Conservation (phyloP, 116 monocot species). For the Cymodocea nodosa region DNA sequence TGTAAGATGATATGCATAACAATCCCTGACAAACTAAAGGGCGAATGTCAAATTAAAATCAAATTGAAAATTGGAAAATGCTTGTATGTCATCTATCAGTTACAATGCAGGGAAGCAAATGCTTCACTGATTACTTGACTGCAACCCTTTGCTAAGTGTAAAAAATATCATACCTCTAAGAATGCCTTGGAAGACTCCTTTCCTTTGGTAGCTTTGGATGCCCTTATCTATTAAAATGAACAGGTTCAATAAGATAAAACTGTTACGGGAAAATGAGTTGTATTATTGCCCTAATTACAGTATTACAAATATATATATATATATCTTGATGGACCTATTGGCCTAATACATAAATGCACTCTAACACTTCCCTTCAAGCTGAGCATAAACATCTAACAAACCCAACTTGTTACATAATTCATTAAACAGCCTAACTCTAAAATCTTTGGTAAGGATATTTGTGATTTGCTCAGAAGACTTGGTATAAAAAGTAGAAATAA, state of each 20-base stretch:
- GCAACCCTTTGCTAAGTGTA: not conserved
- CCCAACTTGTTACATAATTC: too few species aligned
- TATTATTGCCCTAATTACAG: too few species aligned
- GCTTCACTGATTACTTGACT: not conserved
- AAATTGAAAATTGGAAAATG: not conserved
- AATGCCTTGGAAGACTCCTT: constrained; percentile 10
- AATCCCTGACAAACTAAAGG: constrained; percentile 7
- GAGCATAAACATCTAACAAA: too few species aligned
- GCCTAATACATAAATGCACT: too few species aligned
- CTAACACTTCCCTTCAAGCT: too few species aligned
- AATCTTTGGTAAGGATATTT: too few species aligned
- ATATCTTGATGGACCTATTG: too few species aligned
- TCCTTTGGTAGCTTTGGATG: constrained; percentile 9
- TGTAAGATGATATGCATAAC: constrained; percentile 6
- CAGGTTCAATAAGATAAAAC: not conserved
- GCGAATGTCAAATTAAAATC: not conserved
- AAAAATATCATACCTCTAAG: constrained; percentile 23
- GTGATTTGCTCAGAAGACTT: too few species aligned
- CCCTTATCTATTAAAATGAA: constrained; percentile 9
- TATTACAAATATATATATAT: too few species aligned
- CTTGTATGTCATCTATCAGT: not conserved
- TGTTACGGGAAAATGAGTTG: too few species aligned
- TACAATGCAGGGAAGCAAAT: not conserved
- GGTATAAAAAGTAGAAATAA: too few species aligned
- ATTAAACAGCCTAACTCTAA: too few species aligned